Conservation (phyloP, 2,329 filamentous ascomycete species). For the Fusarium piperis region DNA sequence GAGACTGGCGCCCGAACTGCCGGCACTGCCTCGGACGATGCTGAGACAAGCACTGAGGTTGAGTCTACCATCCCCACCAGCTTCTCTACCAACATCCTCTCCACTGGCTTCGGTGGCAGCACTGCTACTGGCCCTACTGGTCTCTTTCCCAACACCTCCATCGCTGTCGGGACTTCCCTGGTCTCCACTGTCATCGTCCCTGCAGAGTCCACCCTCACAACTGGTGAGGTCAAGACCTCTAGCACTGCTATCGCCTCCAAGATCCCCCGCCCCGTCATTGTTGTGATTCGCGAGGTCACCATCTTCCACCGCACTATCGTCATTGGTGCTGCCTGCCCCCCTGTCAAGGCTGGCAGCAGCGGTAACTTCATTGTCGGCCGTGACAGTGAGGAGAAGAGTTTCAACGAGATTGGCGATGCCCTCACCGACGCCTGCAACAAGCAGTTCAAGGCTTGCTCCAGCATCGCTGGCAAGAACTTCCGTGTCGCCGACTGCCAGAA, state of each 20-base stretch:
- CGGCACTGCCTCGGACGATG: conserved; percentile 24
- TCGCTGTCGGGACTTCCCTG: conserved; percentile 13
- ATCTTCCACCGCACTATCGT: conserved; percentile 36
- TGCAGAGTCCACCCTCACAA: neutral
- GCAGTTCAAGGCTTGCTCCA: conserved; percentile 39
- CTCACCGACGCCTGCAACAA: conserved; percentile 37
- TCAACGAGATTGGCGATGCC: conserved; percentile 35
- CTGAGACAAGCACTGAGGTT: conserved; percentile 12
- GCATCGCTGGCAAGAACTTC: conserved; percentile 40
- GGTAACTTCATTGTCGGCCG: conserved; percentile 38
- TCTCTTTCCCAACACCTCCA: conserved; percentile 33
- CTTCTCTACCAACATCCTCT: conserved; percentile 21
- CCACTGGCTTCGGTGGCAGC: conserved; percentile 25
- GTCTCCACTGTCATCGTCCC: conserved; percentile 9
- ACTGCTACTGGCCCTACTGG: conserved; percentile 20
- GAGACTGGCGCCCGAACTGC: conserved; percentile 19
- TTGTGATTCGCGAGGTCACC: conserved; percentile 37
- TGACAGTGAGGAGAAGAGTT: conserved; percentile 29
- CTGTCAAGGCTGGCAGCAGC: conserved; percentile 29
- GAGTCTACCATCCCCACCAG: conserved; percentile 15
- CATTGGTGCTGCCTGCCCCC: conserved; percentile 42
- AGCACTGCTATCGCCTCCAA: conserved; percentile 29
- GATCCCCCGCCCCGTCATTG: conserved; percentile 29
- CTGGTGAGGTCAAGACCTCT: conserved; percentile 6
- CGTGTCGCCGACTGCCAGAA: conserved; percentile 36